Conservation (phyloP, 129 eudicot species). For the Logfia minima region DNA sequence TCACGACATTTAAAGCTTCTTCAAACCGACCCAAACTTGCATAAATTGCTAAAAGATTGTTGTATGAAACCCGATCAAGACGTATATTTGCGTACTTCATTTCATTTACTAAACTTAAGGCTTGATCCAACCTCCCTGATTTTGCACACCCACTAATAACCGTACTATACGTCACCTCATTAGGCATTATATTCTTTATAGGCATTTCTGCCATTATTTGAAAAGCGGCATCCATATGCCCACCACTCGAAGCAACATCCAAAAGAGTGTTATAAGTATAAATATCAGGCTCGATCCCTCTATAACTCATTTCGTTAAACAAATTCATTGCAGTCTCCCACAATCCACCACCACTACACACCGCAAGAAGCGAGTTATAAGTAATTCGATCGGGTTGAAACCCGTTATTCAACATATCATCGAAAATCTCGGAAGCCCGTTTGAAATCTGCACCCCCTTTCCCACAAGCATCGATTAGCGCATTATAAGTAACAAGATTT, state of each 20-base stretch:
- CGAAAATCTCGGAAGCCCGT: conserved; percentile 66
- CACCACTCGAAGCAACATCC: conserved; percentile 85
- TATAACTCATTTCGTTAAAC: conserved; percentile 67
- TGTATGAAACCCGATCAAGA: conserved; percentile 83
- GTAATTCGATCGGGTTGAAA: conserved; percentile 91
- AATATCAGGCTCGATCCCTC: conserved; percentile 89
- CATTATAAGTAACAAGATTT: conserved; percentile 87
- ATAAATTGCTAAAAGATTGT: conserved; percentile 75
- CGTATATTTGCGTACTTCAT: conserved; percentile 75
- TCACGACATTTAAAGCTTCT: conserved; percentile 76
- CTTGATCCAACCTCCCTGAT: conserved; percentile 77
- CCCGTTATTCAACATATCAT: conserved; percentile 74
- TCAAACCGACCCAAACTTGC: conserved; percentile 88
- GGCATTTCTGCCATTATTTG: conserved; percentile 90
- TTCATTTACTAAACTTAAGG: conserved; percentile 64
- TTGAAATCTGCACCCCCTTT: conserved; percentile 85
- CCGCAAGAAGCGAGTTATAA: conserved; percentile 82
- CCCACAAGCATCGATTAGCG: conserved; percentile 91
- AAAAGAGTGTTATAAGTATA: conserved; percentile 85
- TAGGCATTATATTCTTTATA: conserved; percentile 65
- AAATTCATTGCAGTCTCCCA: conserved; percentile 75
- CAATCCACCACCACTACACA: conserved; percentile 88
- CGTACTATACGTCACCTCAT: conserved; percentile 88
- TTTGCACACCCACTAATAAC: conserved; percentile 90
- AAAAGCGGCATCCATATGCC: conserved; percentile 82